Evolutionary conservation across 108 stramenopile species (phyloP).

Genomic region (Ochromonas danica): DNA sequence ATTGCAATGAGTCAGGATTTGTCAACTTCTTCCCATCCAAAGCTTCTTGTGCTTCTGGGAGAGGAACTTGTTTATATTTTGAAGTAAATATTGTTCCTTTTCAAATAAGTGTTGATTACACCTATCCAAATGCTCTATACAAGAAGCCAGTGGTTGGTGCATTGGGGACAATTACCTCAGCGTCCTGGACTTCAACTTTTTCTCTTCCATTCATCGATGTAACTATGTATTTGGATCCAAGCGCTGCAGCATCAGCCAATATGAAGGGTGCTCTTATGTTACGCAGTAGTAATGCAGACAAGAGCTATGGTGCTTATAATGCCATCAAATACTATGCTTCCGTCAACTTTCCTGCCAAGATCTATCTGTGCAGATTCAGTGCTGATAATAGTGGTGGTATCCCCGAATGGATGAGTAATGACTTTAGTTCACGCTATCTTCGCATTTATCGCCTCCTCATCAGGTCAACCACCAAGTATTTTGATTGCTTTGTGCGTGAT

Average conservation of each 20-base stretch:
- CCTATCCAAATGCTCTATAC: background rate
- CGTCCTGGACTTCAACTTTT: no score
- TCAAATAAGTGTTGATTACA: background rate
- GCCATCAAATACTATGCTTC: conserved; percentile 20
- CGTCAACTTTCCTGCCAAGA: conserved; percentile 16
- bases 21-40: conserved; percentile 15
- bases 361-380: background rate
- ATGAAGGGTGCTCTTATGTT: conserved; percentile 31
- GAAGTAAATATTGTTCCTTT: conserved; percentile 23
- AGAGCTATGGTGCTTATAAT: background rate
- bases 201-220: no score
- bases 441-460: background rate
- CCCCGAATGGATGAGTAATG: conserved; percentile 8
- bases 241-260: no score
- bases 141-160: background rate
- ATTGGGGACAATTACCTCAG: background rate
- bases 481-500: background rate
- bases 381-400: background rate
- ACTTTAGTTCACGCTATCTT: background rate
- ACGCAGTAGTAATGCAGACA: background rate
- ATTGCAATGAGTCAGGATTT: background rate
- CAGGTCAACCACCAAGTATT: background rate
- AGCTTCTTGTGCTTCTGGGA: background rate
- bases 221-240: no score
- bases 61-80: background rate